Evolutionary conservation across 768 basidiomycete genomes (phyloP), one percentile per base, ranked within the genome.

Genomic region (Suillus subalutaceus): DNA sequence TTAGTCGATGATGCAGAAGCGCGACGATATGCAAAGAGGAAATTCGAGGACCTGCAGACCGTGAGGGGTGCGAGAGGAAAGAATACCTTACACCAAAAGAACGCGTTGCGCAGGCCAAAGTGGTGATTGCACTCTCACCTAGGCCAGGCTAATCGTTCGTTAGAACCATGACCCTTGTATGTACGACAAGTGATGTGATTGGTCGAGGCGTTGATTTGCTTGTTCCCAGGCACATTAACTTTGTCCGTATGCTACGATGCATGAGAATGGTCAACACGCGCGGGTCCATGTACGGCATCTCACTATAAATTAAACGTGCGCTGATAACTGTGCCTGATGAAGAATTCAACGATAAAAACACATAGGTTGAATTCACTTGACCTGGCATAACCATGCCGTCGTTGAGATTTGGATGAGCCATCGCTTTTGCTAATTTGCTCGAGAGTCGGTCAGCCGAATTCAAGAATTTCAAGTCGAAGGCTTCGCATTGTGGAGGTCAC

Each of bases 1-100:
- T 82, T 97, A 43, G 87, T 96, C 61, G 92, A 92, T 71, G 94
- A 96, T 79, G 89, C 92, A 3, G 92, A 95, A 77, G 86, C 92
- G 35, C 88, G 87, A 75, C 84, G 89, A 67, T 96, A 96, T 74
- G 91, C 95, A n/a, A 96, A 96, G 81, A 88, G 86, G 81, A 96
- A 96, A 80, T 96, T 94, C 78, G 86, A 86, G 67, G 91, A 93
- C 62, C 78, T 95, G 57, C 90, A 93, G 78, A 73, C 77, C 6
- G 85, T 87, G 52, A 84, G 90, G 71, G 89, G 86, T 23, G 88
- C 88, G 18, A 88, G 81, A 71, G 93, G 93, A 9, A 85, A 84
- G 69, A 88, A 88, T 62, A 94, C 91, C 1, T 78, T 90, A n/a
- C 83, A 81, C 32, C 84, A 85, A 62, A 91, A 85, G 79, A 85